Conservation (phyloP, 139 green algal genomes). For the Tetradesmus obliquus region DNA sequence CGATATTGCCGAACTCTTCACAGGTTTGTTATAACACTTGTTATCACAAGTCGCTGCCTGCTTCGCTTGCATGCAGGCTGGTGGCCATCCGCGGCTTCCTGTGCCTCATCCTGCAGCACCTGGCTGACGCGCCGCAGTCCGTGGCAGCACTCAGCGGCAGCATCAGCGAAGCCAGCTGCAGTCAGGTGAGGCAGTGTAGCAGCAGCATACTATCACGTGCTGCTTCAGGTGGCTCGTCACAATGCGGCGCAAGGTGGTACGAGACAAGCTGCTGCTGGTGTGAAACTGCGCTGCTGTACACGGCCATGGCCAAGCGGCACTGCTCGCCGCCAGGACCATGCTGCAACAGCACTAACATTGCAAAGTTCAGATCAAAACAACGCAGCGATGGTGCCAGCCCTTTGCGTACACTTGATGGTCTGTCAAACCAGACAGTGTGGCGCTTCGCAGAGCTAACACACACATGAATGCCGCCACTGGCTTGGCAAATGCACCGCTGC, state of each 20-base stretch:
- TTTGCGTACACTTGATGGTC: too few relatives aligned
- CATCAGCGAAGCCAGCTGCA: constrained; percentile 44
- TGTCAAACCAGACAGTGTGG: too few relatives aligned
- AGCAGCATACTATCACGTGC: background rate
- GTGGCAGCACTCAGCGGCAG: background rate
- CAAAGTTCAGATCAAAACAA: too few relatives aligned
- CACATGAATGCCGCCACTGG: too few relatives aligned
- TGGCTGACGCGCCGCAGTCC: constrained; percentile 30
- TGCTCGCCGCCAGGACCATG: too few relatives aligned
- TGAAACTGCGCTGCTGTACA: too few relatives aligned
- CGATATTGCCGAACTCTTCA: background rate
- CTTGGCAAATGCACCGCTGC: background rate
- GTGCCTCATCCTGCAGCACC: constrained; percentile 56
- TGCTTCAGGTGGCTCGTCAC: background rate
- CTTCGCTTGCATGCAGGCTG: constrained; percentile 32
- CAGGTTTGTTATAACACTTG: too few relatives aligned
- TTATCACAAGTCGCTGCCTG: background rate
- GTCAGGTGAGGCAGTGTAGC: constrained; percentile 39
- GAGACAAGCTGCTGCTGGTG: too few relatives aligned
- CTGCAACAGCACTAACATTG: background rate
- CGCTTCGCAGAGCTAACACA: too few relatives aligned
- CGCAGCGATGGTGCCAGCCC: too few relatives aligned
- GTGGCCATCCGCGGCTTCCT: constrained; percentile 62
- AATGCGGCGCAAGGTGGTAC: background rate
- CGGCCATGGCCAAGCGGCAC: too few relatives aligned